Percentiles rank a stretch among this genome's conserved stretches.
Conservation (phyloP, 495 filamentous ascomycete genomes). For the Bacidia gigantensis region DNA sequence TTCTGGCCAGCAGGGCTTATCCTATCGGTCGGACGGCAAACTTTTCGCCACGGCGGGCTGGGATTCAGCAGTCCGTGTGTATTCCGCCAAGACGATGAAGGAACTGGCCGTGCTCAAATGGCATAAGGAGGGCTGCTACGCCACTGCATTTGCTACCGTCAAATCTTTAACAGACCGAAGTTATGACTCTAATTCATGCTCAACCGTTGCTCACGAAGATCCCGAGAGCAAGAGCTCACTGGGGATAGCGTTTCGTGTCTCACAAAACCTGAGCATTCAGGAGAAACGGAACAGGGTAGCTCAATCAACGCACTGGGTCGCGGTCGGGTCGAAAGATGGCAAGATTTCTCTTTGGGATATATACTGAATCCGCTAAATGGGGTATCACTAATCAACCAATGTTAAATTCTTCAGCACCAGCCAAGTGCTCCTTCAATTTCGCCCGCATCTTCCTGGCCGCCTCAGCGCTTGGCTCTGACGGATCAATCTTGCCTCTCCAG, state of each 20-base stretch:
- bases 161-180: not conserved
- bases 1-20: slow-evolving; percentile 71
- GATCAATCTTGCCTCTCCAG: slow-evolving; percentile 24
- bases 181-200: not conserved
- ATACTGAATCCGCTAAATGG: slow-evolving; percentile 41
- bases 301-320: slow-evolving; percentile 72
- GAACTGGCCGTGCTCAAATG: slow-evolving; percentile 92
- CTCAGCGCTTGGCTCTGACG: slow-evolving; percentile 35
- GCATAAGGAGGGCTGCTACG: slow-evolving; percentile 83
- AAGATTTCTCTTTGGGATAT: slow-evolving; percentile 95
- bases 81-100: slow-evolving; percentile 64
- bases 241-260: not conserved
- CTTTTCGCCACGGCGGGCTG: slow-evolving; percentile 88
- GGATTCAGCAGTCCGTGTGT: slow-evolving; percentile 71
- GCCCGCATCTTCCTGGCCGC: slow-evolving; percentile 61
- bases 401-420: slow-evolving; percentile 73
- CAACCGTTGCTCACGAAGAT: not conserved
- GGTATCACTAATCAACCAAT: slow-evolving; percentile 43
- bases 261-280: slow-evolving; percentile 30
- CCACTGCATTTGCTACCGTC: slow-evolving; percentile 59
- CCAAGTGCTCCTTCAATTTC: slow-evolving; percentile 70
- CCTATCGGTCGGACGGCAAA: slow-evolving; percentile 64
- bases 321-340: slow-evolving; percentile 84
- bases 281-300: slow-evolving; percentile 51
- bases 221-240: not conserved